Evolutionary conservation across 495 filamentous ascomycete species (phyloP), one percentile per base, ranked within the genome.

Genomic region (Penicillium lividum): DNA sequence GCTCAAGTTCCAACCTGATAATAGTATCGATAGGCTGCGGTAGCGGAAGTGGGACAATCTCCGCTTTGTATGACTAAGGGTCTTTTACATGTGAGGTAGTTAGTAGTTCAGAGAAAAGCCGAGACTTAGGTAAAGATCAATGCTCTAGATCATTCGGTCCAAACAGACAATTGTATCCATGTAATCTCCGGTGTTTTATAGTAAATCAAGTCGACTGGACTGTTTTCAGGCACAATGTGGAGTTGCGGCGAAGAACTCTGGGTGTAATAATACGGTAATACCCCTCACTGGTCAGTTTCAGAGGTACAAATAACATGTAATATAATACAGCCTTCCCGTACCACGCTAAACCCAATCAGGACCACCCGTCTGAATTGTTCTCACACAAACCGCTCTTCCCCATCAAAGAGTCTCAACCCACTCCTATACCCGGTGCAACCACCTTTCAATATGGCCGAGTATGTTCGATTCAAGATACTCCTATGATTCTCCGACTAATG

Each of bases 401-500:
- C 61, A 48, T 61, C 66, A 63, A 43, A 29, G 45, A 70, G 53
- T 53, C 52, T 47, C 36, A 46, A 42, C 53, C 56, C 66, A 60
- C 63, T 60, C 62, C 58, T 57, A 61, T 61, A 59, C 59, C 59
- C 59, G 53, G 61, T 68, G 61, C 62, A 67, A 64, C 62, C 57
- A 60, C 71, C 62, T 68, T 65, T 61, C 74, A 78, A 66, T 53
- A 79, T 79, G 77, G 77, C 76, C 61, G 76, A 79, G 77, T 79
- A 71, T 48, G 75, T 47, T 28, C 66, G 28, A 60, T 49, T 38
- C 11, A 11, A 28, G 30, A 11, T 16, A 15, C 31, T 27, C 6
- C 5, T 56, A 2, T 11, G 5, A 29, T n/a, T 25, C 4, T 44
- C 53, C 50, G 47, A 49, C 64, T 59, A 45, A 64, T 48, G 0